Evolutionary conservation across 306 rosid species (phyloP).

Genomic region (Cicer arietinum): DNA sequence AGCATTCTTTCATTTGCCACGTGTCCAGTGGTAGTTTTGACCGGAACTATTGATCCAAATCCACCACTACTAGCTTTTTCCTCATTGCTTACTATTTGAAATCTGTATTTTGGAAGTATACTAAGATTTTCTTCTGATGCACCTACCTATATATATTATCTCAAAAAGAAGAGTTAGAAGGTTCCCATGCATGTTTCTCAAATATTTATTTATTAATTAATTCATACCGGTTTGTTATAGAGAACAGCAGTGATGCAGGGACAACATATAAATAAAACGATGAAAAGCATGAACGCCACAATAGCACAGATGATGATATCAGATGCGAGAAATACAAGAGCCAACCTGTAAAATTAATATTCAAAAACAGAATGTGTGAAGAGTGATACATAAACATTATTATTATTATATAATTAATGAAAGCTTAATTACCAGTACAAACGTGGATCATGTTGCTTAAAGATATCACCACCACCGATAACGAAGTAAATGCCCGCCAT

Average conservation of each 20-base stretch:
- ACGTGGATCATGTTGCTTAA: constrained; percentile 75
- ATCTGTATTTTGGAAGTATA: constrained; percentile 74
- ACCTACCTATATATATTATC: constrained; percentile 60
- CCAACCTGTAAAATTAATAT: constrained; percentile 79
- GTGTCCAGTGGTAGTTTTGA: constrained; percentile 67
- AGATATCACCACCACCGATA: constrained; percentile 73
- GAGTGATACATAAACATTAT: constrained; percentile 19
- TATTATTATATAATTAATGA: constrained; percentile 2
- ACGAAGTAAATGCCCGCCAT: constrained; percentile 95
- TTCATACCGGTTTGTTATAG: constrained; percentile 85
- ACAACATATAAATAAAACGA: constrained; percentile 96
- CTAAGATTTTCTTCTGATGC: constrained; percentile 94
- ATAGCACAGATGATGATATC: constrained; percentile 95
- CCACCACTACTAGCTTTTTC: constrained; percentile 65
- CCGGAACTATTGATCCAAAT: constrained; percentile 88
- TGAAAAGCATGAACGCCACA: constrained; percentile 93
- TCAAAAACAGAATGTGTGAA: background rate
- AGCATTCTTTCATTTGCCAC: constrained; percentile 67
- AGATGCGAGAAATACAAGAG: constrained; percentile 93
- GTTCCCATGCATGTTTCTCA: constrained; percentile 20
- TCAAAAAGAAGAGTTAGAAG: constrained; percentile 37
- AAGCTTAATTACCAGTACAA: constrained; percentile 84
- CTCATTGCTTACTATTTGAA: constrained; percentile 53
- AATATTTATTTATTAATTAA: background rate
- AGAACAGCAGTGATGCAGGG: constrained; percentile 98